Conservation (phyloP, 805 yeast species). For the Metschnikowia kunwiensis region DNA sequence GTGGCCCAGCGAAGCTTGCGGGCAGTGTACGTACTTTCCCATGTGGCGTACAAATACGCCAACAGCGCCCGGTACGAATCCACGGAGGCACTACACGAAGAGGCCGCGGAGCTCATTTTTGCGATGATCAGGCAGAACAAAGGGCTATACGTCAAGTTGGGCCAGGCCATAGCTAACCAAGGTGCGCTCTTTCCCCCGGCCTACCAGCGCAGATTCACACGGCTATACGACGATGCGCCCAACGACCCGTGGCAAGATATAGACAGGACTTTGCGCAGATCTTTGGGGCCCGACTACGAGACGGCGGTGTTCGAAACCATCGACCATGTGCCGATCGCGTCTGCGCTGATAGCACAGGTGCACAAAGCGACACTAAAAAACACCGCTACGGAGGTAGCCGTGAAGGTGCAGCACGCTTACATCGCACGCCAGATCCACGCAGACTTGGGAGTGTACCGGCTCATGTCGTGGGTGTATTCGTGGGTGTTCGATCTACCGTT, state of each 20-base stretch:
- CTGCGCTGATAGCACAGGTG: constrained; percentile 75
- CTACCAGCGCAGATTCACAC: constrained; percentile 54
- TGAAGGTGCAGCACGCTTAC: constrained; percentile 64
- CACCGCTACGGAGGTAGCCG: constrained; percentile 53
- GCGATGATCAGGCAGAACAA: constrained; percentile 31
- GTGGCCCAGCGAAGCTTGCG: constrained; percentile 50
- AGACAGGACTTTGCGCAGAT: constrained; percentile 37
- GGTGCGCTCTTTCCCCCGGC: constrained; percentile 64
- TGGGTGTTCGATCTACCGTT: constrained; percentile 64
- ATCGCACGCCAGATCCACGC: constrained; percentile 57
- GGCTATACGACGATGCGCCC: constrained; percentile 69
- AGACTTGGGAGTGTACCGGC: constrained; percentile 58
- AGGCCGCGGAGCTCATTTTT: constrained; percentile 44
- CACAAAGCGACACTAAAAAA: constrained; percentile 48
- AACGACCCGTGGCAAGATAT: constrained; percentile 48
- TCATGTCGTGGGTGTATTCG: constrained; percentile 52
- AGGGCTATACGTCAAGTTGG: constrained; percentile 67
- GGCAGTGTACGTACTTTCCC: constrained; percentile 45
- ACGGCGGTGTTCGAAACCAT: constrained; percentile 39
- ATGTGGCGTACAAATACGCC: constrained; percentile 60
- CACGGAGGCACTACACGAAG: constrained; percentile 55
- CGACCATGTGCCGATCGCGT: constrained; percentile 61
- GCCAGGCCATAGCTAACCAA: constrained; percentile 79
- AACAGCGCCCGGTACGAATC: constrained; percentile 33
- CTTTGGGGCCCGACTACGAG: constrained; percentile 43